Evolutionary conservation across 2,329 filamentous ascomycete genomes (phyloP), one percentile per base, ranked within the genome.

Genomic region (Stachybotrys echinatus): DNA sequence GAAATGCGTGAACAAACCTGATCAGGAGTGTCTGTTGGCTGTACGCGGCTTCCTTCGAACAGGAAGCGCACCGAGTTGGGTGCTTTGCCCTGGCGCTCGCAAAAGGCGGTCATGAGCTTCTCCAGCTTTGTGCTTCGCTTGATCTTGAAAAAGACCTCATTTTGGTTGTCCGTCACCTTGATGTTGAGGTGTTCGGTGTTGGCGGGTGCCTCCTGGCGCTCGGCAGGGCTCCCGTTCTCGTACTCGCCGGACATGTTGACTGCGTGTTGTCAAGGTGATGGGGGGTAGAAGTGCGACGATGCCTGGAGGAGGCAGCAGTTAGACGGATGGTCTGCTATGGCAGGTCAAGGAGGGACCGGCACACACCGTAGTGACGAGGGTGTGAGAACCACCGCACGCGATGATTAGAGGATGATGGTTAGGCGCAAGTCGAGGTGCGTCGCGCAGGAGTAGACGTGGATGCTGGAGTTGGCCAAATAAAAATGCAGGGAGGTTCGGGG

Each of bases 111-210:
- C 94, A 99, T 99, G 49, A 99, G 79, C 77, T 99, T 99, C 74
- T 96, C 94, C 2, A 99, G 82, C 68, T 91, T 89, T 1, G 94
- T 99, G 20, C 87, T 91, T 37, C 92, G 84, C 85, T 99, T 99
- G 76, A 99, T 99, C 79, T 99, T 99, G 79, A 99, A 99, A 72
- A 97, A 99, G 62, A 99, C 92, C 68, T 99, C 94, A 69, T 99
- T 99, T 76, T 96, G 96, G 75, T 95, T 96, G 62, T 99, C 94
- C 0, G 94, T 97, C 14, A 99, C 94, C 70, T 99, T 99, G 75
- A 99, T 97, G 74, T 99, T 99, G 5, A 99, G 78, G 71, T 99
- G 94, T 73, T 97, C 92, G 23, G 75, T 75, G 50, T 75, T 73
- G 21, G 75, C 73, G 48, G 72, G 64, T 23, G 73, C 68, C 22